Base-by-base conservation (phyloP, 352 stramenopile genomes). In the Blastocystis sp. region DNA sequence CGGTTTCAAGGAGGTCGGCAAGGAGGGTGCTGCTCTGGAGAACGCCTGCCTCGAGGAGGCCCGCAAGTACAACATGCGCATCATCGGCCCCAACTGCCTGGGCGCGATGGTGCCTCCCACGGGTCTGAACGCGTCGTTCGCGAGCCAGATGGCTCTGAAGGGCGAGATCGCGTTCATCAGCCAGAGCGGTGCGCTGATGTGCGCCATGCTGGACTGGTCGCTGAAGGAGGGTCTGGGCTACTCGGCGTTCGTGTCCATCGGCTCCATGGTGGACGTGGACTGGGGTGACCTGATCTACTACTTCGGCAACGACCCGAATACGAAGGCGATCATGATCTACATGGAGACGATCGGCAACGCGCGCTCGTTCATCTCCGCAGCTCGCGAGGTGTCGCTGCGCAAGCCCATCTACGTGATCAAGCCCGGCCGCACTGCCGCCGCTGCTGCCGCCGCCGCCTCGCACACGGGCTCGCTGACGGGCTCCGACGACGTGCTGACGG, bases 391-490 rank as follows among this genome's bases (percentile, higher is more conserved):
- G 28, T 88, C 90, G 52, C 89, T 90, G 54, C 90, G 64, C 6
- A 91, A 91, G 78, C 90, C 90, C 19, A 91, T 91, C 48, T 89
- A 91, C 60, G 89, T 91, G 1, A 91, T 91, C 48, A 91, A 91
- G 66, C 89, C 89, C 19, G 90, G 90, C 45, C 81, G 89, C 34
- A 90, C 89, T 3, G 64, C 89, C 54, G 79, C 90, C 59, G 90
- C 81, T 6, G 89, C 89, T 19, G 87, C 69, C 48, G 90, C 90
- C 28, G 89, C 89, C 45, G 76, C 89, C 74, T 91, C 88, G n/a
- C 90, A 91, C 63, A 91, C 90, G 45, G 90, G 90, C 3, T 89
- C 78, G 63, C 28, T 34, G 28, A 34, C 28, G 28, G 28, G 28
- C 28, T 34, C 28, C 28, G 28, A 34, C 28, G 28, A 34, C 28